Evolutionary conservation across 148 eudicot species (phyloP), one percentile per base, ranked within the genome.

Genomic region (Oxyria digyna): DNA sequence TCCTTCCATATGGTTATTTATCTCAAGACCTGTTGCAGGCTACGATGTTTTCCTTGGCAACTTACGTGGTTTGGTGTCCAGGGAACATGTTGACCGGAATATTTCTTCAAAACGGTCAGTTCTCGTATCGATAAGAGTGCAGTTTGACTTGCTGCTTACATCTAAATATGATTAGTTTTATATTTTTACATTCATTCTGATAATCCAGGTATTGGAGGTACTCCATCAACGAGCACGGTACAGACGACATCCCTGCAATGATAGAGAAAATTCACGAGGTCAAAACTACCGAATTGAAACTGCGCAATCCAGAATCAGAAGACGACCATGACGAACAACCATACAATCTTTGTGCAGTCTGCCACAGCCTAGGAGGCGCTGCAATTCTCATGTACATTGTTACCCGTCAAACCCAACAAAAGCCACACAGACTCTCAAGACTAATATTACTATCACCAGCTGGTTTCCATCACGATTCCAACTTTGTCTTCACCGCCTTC

Each of bases 211-310:
- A 94, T 66, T 94, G 99, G 97, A 77, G 65, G 38, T 94, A 94
- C 85, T 94, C 99, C 69, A 84, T 94, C 74, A 94, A 94, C 59
- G 99, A 94, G 82, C 99, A 90, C 66, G 97, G 96, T 21, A 94
- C 89, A 11, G 78, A 85, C 67, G 99, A 94, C 68, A 85, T 94
- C 73, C 97, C 96, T 6, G 91, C 96, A 38, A 79, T 94, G 87
- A 74, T 90, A 49, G 96, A 88, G 73, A 94, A 94, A 79, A 85
- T 94, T 68, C 91, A 94, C 14, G 87, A 88, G 77, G 86, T 90
- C 37, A 94, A 94, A 75, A 76, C 74, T 32, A 81, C 85, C 1
- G 98, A 94, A 72, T 57, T 94, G 70, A 82, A 80, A 76, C 62
- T 85, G 40, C 80, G 50, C 42, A 62, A 79, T 67, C 74, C 83